Conservation (phyloP, 306 rosid species). For the Corylus americana region DNA sequence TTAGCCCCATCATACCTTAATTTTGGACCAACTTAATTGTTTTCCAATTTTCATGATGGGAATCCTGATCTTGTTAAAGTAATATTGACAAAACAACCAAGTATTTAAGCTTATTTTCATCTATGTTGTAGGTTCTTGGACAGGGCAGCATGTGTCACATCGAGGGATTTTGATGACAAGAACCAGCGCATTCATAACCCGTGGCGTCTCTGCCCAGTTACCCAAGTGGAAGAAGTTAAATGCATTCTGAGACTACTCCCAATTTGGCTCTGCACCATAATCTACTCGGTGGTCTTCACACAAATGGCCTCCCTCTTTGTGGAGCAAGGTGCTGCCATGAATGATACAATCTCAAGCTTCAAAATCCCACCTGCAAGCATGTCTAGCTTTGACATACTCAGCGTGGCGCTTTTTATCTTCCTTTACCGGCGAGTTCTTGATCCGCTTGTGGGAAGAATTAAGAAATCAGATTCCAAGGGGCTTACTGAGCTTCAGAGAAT, state of each 20-base stretch:
- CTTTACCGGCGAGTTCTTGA: slow-evolving; percentile 78
- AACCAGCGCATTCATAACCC: slow-evolving; percentile 44
- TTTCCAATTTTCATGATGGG: not conserved
- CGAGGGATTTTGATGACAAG: slow-evolving; percentile 67
- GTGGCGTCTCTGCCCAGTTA: slow-evolving; percentile 82
- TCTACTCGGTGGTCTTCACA: slow-evolving; percentile 94
- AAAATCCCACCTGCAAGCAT: slow-evolving; percentile 92
- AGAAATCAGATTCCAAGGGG: slow-evolving; percentile 65
- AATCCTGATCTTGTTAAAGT: not conserved
- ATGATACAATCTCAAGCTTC: slow-evolving; percentile 69
- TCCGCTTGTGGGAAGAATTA: slow-evolving; percentile 71
- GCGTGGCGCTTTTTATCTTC: slow-evolving; percentile 90
- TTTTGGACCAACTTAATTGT: not conserved
- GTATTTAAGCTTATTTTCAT: not conserved
- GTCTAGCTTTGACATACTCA: slow-evolving; percentile 95
- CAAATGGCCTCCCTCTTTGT: slow-evolving; percentile 99
- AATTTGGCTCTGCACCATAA: slow-evolving; percentile 97
- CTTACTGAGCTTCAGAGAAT: slow-evolving; percentile 94
- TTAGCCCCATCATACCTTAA: too few species aligned
- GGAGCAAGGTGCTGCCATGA: slow-evolving; percentile 99
- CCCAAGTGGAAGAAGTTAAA: slow-evolving; percentile 97
- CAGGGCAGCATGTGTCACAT: slow-evolving; percentile 79
- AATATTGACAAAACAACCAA: not conserved
- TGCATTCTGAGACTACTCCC: slow-evolving; percentile 94
- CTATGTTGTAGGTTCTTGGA: slow-evolving; percentile 76